Base-by-base conservation (phyloP, 306 rosid genomes). In the Dalbergia oliveri region DNA sequence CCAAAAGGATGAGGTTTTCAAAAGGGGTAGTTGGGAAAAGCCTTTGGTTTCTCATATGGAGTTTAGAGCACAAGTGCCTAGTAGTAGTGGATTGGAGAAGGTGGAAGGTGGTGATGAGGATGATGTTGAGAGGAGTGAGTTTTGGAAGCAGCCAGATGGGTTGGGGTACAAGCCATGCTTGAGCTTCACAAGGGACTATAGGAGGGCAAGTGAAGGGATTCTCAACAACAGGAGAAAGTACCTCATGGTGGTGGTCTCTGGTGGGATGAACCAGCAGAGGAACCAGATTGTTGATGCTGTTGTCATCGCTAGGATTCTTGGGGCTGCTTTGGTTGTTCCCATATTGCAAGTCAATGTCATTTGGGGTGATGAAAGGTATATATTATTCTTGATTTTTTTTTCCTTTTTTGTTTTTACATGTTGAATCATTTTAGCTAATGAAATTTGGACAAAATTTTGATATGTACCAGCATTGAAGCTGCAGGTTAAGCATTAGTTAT, bases 261-360 rank as follows among this genome's bases (percentile, higher is more conserved):
- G 99, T 1, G 99, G 99, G n/a, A 74, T 95, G 94, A 95, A 95
- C 88, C 99, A 95, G 78, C 99, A 95, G 65, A 91, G 98, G 88
- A 95, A 93, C 84, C 99, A 95, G 83, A 95, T 95, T 82, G 99
- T 95, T 23, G 99, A 95, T 83, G 99, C 99, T 47, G 99, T 95
- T 62, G 93, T 95, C 10, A 93, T 95, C 84, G 98, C 99, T 49
- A 91, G 99, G 86, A 95, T 95, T 66, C 99, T 95, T 68, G 98
- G 98, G 0, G 99, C 98, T 86, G 87, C 98, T 73, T 73, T 95
- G 86, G 94, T 95, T 74, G 97, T 95, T 83, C 99, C 99, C 62
- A 87, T 93, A 26, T 88, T 95, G 86, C 99, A 95, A 89, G 98
- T 95, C 81, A 95, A 95, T 58, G 91, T 88, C 79, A 95, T 95